Percentiles rank a stretch among this genome's conserved stretches.
Evolutionary conservation across 106 monocot genomes (phyloP).

Genomic region (Phalaenopsis equestris): DNA sequence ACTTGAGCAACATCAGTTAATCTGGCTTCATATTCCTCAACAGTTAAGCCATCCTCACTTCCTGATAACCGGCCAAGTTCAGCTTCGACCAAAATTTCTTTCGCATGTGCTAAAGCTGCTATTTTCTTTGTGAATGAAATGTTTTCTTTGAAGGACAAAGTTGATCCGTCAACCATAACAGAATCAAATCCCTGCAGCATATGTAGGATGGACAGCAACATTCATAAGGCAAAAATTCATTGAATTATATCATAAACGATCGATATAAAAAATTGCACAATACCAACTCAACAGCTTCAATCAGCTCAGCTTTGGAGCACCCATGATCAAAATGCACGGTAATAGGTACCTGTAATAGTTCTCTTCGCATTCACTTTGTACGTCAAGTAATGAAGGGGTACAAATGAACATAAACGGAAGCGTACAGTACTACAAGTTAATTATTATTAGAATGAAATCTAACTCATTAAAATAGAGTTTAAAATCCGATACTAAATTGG

Average conservation of each 20-base stretch:
- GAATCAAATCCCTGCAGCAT: constrained; percentile 81
- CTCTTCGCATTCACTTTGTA: neutral
- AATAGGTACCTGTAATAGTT: constrained; percentile 65
- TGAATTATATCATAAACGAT: neutral
- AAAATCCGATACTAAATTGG: neutral
- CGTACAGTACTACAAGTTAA: neutral
- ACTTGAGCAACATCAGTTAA: constrained; percentile 79
- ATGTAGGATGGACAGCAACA: neutral
- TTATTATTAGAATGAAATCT: neutral
- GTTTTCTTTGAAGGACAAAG: constrained; percentile 65
- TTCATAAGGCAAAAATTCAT: neutral
- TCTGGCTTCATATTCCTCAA: constrained; percentile 90
- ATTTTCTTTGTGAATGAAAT: constrained; percentile 62
- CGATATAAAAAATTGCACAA: neutral
- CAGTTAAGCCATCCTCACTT: constrained; percentile 83
- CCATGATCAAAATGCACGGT: constrained; percentile 95
- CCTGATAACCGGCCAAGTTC: constrained; percentile 93
- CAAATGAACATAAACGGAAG: neutral
- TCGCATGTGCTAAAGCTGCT: constrained; percentile 54
- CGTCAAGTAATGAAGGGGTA: neutral
- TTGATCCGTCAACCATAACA: constrained; percentile 92
- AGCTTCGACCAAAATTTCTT: constrained; percentile 76
- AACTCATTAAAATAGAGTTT: neutral
- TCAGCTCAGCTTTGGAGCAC: constrained; percentile 53
- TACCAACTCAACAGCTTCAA: constrained; percentile 85